Evolutionary conservation across 1,284 basidiomycete genomes (phyloP).

Genomic region (Porphyrellus sp.): DNA sequence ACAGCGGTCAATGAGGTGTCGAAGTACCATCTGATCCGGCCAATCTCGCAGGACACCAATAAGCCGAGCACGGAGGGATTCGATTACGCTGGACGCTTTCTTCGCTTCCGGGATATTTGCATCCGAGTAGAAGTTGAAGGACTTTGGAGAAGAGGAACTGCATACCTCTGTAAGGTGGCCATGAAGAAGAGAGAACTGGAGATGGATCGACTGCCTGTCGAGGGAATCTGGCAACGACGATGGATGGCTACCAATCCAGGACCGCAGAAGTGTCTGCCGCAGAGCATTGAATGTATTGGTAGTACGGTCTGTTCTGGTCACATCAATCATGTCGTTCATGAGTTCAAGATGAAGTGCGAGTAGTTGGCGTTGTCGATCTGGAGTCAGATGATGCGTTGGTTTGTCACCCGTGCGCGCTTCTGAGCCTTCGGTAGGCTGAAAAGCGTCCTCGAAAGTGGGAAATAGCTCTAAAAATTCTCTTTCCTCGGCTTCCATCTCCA

Average conservation of each 20-base stretch:
- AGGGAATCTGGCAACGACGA: slow-evolving; percentile 24
- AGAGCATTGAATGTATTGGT: slow-evolving; percentile 19
- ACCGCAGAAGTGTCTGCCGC: slow-evolving; percentile 23
- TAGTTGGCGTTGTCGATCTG: slow-evolving; percentile 25
- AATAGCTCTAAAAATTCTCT: slow-evolving; percentile 81
- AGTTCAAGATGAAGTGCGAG: slow-evolving; percentile 30
- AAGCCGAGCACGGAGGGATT: slow-evolving; percentile 54
- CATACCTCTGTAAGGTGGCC: slow-evolving; percentile 23
- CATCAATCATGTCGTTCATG: slow-evolving; percentile 7
- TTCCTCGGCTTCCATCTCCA: slow-evolving; percentile 77
- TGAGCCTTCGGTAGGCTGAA: slow-evolving; percentile 35
- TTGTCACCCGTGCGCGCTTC: slow-evolving; percentile 10
- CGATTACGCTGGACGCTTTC: slow-evolving; percentile 56
- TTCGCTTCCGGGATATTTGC: slow-evolving; percentile 67
- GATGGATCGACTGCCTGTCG: slow-evolving; percentile 27
- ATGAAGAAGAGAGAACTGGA: slow-evolving; percentile 31
- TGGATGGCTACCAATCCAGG: slow-evolving; percentile 16
- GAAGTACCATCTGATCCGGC: slow-evolving; percentile 97
- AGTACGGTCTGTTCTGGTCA: neutral
- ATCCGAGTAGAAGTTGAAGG: slow-evolving; percentile 81
- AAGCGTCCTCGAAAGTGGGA: slow-evolving; percentile 74
- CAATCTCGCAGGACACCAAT: slow-evolving; percentile 69
- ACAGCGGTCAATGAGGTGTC: slow-evolving; percentile 79
- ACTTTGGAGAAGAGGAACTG: slow-evolving; percentile 5
- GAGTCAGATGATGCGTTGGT: slow-evolving; percentile 18